Base-by-base conservation (phyloP, 1,139 yeast species). In the Suhomyces taliae region DNA sequence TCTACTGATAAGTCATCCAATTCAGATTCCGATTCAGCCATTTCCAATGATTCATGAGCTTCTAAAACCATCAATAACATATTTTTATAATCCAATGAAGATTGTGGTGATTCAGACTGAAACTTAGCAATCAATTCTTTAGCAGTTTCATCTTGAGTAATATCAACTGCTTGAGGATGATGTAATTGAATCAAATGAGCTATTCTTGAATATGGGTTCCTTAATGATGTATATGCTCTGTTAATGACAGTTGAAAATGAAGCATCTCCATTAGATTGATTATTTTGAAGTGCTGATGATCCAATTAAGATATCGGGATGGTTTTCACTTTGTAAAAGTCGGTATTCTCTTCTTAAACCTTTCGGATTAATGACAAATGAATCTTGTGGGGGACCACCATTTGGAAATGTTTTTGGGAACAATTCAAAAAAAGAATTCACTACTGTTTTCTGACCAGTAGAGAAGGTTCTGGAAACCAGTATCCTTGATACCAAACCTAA, bases 341-440 rank as follows among this genome's bases (percentile, higher is more conserved):
- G 72, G 61, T 83, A 91, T 61, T 93, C 99, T 48, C 82, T 76
- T 44, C 95, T 78, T 44, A 93, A 72, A 10, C 67, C 60, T 46
- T 74, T 70, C 9, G 71, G 60, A 55, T 88, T 82, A 11, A 90
- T 66, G 7, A 65, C 58, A 67, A 90, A 91, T 27, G 79, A 65
- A 27, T 83, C 85, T 3, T 61, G 54, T 1, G 90, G 89, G 0
- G 95, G 93, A 2, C 85, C 82, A 0, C 87, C 86, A 2, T 72
- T 48, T 0, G 90, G 88, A 53, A 89, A 85, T 0, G 88, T 81
- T 57, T 77, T 70, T 1, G 97, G 97, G 64, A 93, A 93, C 29
- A 88, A 62, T 27, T 74, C 66, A 62, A 83, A 91, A 47, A 63
- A 77, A 8, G 74, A 69, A 26, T 53, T 53, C 15, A 50, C 41